phyloP scores from a whole-genome alignment of 2,329 filamentous ascomycete genomes.

The Chalaropsis thielavioides region DNA sequence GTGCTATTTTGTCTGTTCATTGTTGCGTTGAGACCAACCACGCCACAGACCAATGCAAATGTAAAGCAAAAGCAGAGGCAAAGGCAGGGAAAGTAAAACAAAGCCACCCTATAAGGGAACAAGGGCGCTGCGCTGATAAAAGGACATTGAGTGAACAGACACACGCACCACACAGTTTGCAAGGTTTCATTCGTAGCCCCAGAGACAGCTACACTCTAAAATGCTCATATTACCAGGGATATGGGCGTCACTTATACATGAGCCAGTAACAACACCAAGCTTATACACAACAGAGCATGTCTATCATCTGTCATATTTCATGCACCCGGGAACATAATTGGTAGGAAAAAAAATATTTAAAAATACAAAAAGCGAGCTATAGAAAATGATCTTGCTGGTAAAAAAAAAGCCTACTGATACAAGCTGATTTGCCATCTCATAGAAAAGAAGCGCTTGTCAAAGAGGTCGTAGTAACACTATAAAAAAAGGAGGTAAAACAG shows the following conservation, averaged over 20 bases:
- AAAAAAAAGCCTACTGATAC: not conserved
- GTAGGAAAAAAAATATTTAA: not conserved
- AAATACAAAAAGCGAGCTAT: not conserved
- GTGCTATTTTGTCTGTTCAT: not conserved
- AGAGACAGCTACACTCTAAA: not conserved
- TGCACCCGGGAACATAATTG: not conserved
- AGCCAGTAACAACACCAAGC: too few species aligned
- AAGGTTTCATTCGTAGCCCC: not conserved
- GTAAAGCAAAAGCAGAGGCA: not conserved
- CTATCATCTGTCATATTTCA: too few species aligned
- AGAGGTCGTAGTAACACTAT: not conserved
- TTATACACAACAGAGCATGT: too few species aligned
- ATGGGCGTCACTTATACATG: not conserved
- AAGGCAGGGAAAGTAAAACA: not conserved
- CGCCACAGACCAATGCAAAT: not conserved
- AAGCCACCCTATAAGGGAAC: not conserved
- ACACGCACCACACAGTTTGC: not conserved
- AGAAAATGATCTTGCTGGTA: not conserved
- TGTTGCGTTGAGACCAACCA: not conserved
- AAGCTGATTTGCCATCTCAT: not conserved
- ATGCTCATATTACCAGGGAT: too few species aligned
- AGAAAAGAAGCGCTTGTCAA: not conserved
- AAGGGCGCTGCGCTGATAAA: not conserved
- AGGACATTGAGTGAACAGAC: not conserved
- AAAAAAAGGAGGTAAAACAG: conserved; percentile 5